phyloP scores from a whole-genome alignment of 176 grass and related monocot genomes.

The Ananas comosus region DNA sequence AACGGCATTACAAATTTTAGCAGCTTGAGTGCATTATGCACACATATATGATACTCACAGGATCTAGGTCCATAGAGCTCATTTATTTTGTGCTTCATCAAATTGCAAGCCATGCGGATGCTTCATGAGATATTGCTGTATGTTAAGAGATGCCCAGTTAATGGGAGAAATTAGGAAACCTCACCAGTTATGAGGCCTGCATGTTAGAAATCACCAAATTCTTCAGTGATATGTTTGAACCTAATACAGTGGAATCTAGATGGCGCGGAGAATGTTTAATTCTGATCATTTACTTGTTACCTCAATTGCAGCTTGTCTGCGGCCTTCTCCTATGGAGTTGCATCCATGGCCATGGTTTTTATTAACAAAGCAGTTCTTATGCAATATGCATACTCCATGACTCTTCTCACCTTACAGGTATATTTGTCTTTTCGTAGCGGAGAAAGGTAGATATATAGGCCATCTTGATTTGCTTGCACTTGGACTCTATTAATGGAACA shows the following conservation, averaged over 20 bases:
- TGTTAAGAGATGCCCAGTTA: background rate
- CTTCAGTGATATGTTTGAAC: background rate
- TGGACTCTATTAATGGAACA: slow-evolving; percentile 2
- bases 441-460: background rate
- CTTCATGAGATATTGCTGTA: background rate
- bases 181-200: background rate
- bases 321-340: slow-evolving; percentile 74
- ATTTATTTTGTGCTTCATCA: background rate
- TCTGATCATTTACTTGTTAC: slow-evolving; percentile 15
- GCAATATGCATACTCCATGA: slow-evolving; percentile 94
- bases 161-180: background rate
- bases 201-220: background rate
- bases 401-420: slow-evolving; percentile 92
- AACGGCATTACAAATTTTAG: background rate
- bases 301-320: slow-evolving; percentile 58
- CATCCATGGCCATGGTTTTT: slow-evolving; percentile 97
- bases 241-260: background rate
- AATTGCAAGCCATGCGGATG: background rate
- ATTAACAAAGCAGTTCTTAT: slow-evolving; percentile 92
- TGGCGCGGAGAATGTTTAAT: background rate
- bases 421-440: background rate
- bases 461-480: background rate
- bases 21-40: background rate
- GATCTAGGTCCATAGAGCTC: background rate
- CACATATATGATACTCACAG: background rate